A percentile compares a stretch with the other conserved stretches of the same genome.
Conservation (phyloP, 768 basidiomycete genomes). For the Piloderma croceum region DNA sequence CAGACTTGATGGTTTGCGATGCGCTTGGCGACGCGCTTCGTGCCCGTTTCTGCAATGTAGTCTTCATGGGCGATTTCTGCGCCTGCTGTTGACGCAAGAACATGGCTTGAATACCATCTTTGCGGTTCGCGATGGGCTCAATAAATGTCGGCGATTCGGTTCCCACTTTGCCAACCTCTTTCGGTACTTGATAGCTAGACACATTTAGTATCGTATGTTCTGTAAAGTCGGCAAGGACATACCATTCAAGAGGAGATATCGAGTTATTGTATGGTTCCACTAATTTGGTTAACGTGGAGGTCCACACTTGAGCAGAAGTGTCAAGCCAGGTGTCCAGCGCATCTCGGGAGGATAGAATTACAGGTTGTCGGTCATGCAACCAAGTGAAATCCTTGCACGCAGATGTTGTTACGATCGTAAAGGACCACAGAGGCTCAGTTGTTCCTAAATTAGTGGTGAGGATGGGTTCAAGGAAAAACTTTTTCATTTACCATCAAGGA, state of each 20-base stretch:
- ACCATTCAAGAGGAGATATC: slow-evolving; percentile 62
- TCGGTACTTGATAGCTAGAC: slow-evolving; percentile 77
- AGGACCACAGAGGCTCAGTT: slow-evolving; percentile 64
- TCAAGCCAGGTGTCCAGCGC: slow-evolving; percentile 78
- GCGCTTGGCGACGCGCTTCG: slow-evolving; percentile 16
- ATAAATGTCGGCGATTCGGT: slow-evolving; percentile 78
- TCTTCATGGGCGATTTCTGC: slow-evolving; percentile 4
- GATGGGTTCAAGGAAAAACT: not conserved
- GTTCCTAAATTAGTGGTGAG: slow-evolving; percentile 33
- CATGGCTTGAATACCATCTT: slow-evolving; percentile 83
- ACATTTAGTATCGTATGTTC: not conserved
- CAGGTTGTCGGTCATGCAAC: slow-evolving; percentile 90
- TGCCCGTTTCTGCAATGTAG: slow-evolving; percentile 21
- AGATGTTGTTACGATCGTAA: slow-evolving; percentile 83
- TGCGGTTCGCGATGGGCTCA: slow-evolving; percentile 68
- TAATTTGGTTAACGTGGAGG: slow-evolving; percentile 48
- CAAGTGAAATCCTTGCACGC: slow-evolving; percentile 66
- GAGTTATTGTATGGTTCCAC: slow-evolving; percentile 55
- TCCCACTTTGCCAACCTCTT: slow-evolving; percentile 88
- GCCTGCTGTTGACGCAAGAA: slow-evolving; percentile 57
- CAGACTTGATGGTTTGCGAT: not conserved
- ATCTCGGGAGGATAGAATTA: slow-evolving; percentile 60
- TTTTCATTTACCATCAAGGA: slow-evolving; percentile 50
- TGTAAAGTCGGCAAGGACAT: slow-evolving; percentile 16
- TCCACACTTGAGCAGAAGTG: slow-evolving; percentile 63